phyloP scores from a whole-genome alignment of 805 yeast genomes.

The Nakazawaea siamensis region DNA sequence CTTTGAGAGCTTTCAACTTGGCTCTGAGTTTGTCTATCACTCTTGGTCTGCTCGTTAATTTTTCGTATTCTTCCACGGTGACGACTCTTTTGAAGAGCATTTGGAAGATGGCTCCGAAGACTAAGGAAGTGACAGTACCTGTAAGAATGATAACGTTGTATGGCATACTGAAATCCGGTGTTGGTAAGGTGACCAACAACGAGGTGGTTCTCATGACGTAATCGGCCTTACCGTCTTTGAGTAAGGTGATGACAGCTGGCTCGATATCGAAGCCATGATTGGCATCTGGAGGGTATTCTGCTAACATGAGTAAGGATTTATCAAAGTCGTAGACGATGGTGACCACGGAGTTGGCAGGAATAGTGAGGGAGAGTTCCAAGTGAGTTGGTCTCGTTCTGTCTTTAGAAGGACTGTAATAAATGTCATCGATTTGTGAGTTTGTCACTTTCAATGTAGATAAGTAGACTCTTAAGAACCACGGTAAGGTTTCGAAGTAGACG shows the following conservation, averaged over 20 bases:
- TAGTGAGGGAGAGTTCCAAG: slow-evolving; percentile 53
- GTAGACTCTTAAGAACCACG: slow-evolving; percentile 88
- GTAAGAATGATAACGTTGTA: slow-evolving; percentile 93
- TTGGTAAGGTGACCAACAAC: slow-evolving; percentile 78
- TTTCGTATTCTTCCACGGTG: slow-evolving; percentile 53
- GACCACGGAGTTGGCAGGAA: slow-evolving; percentile 60
- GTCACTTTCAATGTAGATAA: slow-evolving; percentile 54
- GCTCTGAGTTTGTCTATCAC: neutral
- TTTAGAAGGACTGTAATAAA: slow-evolving; percentile 65
- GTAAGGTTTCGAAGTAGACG: slow-evolving; percentile 71
- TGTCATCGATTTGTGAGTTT: slow-evolving; percentile 31
- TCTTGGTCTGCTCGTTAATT: neutral
- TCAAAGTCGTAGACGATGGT: slow-evolving; percentile 74
- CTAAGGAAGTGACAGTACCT: slow-evolving; percentile 86
- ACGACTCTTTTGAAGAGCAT: slow-evolving; percentile 66
- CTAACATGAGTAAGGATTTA: slow-evolving; percentile 72
- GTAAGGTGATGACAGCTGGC: slow-evolving; percentile 71
- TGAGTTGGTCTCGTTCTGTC: slow-evolving; percentile 81
- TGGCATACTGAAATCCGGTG: slow-evolving; percentile 98
- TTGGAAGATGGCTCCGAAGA: slow-evolving; percentile 83
- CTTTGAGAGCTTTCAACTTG: neutral
- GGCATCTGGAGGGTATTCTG: slow-evolving; percentile 99
- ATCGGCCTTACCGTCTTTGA: slow-evolving; percentile 20
- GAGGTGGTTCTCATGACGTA: slow-evolving; percentile 76
- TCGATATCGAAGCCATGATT: slow-evolving; percentile 95